These are phyloP conservation scores for Kwoniella dendrophila DNA, from an alignment of 768 basidiomycete genomes.

Conservation along the genomic window DNA sequence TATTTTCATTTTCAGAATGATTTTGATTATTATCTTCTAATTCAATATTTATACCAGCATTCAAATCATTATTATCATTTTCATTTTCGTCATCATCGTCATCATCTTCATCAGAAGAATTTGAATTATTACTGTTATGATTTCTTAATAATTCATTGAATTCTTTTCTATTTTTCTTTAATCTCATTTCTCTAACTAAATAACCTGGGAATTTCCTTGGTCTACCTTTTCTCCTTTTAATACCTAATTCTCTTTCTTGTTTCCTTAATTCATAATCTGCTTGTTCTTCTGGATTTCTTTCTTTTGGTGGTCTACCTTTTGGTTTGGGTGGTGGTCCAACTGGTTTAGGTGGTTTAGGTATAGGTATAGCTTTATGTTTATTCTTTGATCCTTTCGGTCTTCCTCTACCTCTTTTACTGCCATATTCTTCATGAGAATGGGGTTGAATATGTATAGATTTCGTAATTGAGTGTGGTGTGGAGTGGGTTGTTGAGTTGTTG, in stretches of 20 bases:
- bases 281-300: constrained; percentile 37
- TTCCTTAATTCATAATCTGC: constrained; percentile 31
- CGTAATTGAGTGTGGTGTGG: neutral
- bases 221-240: constrained; percentile 37
- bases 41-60: too few species aligned
- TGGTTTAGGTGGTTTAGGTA: constrained; percentile 5
- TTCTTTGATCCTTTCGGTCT: constrained; percentile 84
- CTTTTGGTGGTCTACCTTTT: constrained; percentile 45
- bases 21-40: too few species aligned
- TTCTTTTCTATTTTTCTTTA: constrained; percentile 45
- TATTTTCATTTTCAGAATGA: too few species aligned
- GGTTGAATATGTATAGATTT: neutral
- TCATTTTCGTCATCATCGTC: constrained; percentile 1
- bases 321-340: constrained; percentile 23
- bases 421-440: neutral
- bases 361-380: constrained; percentile 11
- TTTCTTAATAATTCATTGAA: constrained; percentile 32
- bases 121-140: constrained; percentile 11
- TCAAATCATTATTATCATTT: neutral
- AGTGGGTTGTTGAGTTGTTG: constrained; percentile 4
- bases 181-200: constrained; percentile 48
- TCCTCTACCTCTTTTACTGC: constrained; percentile 62
- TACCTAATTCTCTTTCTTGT: constrained; percentile 33
- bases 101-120: neutral
- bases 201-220: constrained; percentile 49